These are phyloP conservation scores for Crithidia fasciculata DNA, from an alignment of 208 protist genomes.

Conservation along the genomic window DNA sequence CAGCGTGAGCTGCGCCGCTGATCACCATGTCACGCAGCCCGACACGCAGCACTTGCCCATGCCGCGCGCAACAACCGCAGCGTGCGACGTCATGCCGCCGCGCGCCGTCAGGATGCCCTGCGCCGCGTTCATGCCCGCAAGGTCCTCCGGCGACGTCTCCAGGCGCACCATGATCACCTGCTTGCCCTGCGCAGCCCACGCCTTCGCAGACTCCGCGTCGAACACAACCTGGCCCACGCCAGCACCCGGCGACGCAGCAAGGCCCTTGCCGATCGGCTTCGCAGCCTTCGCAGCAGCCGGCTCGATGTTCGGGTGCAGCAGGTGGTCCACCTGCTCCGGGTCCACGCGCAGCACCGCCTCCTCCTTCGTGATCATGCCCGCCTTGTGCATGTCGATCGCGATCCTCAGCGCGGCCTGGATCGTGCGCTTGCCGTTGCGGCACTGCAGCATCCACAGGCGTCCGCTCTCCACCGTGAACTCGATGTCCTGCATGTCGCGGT, in stretches of 20 bases:
- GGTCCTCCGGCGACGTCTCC: conserved; percentile 95
- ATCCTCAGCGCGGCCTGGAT: conserved; percentile 89
- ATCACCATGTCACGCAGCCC: conserved; percentile 83
- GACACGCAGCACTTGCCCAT: conserved; percentile 96
- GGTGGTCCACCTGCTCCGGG: conserved; percentile 83
- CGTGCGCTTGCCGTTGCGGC: conserved; percentile 94
- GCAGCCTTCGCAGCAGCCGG: conserved; percentile 44
- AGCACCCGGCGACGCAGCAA: conserved; percentile 93
- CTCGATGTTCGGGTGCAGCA: conserved; percentile 92
- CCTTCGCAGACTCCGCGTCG: conserved; percentile 72
- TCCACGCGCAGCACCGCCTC: conserved; percentile 89
- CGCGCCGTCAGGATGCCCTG: conserved; percentile 93
- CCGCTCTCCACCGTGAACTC: conserved; percentile 97
- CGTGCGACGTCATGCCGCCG: conserved; percentile 96
- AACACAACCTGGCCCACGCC: conserved; percentile 93
- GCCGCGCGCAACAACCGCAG: conserved; percentile 94
- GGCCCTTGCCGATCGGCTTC: conserved; percentile 88
- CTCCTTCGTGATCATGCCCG: conserved; percentile 91
- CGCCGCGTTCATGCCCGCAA: conserved; percentile 90
- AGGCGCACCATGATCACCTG: conserved; percentile 92
- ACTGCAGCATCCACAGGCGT: conserved; percentile 96
- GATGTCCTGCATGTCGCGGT: conserved; percentile 96
- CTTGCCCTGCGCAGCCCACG: conserved; percentile 61
- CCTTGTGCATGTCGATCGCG: conserved; percentile 92
- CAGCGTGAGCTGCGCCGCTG: conserved; percentile 57